Evolutionary conservation across 1,139 yeast genomes (phyloP).

Genomic region (Kodamaea suecica): DNA sequence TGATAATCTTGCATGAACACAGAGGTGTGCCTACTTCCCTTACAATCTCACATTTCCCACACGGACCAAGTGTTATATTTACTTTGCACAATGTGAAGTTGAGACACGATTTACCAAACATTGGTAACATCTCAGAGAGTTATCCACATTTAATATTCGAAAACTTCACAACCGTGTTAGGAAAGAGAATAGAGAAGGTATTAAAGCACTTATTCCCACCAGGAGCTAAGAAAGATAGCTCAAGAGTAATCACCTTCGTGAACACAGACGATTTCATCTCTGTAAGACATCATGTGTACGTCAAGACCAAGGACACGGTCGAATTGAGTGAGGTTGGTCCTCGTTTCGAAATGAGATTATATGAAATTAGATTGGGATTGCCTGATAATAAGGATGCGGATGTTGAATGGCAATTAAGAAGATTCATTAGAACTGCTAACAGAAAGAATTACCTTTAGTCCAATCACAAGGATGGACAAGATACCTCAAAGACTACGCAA

Average conservation of each 20-base stretch:
- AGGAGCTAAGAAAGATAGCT: constrained; percentile 86
- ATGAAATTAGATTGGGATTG: constrained; percentile 84
- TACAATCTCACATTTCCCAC: constrained; percentile 93
- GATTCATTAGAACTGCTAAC: constrained; percentile 92
- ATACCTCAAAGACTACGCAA: too few relatives aligned
- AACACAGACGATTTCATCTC: constrained; percentile 88
- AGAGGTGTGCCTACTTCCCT: constrained; percentile 96
- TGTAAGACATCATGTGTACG: constrained; percentile 94
- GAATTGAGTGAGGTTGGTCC: constrained; percentile 98
- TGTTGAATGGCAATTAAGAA: constrained; percentile 90
- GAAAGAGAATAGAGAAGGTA: constrained; percentile 76
- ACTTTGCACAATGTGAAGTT: constrained; percentile 91
- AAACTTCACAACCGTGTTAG: constrained; percentile 80
- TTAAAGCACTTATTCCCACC: constrained; percentile 93
- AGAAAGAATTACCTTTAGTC: constrained; percentile 74
- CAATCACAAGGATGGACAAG: too few relatives aligned
- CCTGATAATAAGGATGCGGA: constrained; percentile 97
- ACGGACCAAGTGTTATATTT: constrained; percentile 95
- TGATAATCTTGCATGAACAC: constrained; percentile 88
- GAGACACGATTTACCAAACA: constrained; percentile 84
- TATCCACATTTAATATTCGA: constrained; percentile 94
- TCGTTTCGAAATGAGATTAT: constrained; percentile 93
- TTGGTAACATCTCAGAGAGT: constrained; percentile 86
- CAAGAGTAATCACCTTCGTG: constrained; percentile 87
- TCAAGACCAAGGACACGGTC: constrained; percentile 80